phyloP scores from a whole-genome alignment of 2,329 filamentous ascomycete species.

The Fusarium sp. region DNA sequence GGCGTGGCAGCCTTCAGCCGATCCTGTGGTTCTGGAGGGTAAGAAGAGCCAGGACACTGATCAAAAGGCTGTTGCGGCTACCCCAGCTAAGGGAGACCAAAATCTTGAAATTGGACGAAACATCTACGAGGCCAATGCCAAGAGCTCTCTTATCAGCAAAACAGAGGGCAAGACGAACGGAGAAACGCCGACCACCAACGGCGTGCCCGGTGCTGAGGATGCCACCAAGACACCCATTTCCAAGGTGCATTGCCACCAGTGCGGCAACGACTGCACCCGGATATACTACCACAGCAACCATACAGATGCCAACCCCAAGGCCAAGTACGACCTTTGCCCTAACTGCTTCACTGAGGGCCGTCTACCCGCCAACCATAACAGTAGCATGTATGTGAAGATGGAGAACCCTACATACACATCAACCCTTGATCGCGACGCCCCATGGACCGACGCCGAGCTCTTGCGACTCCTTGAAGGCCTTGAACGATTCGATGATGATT shows the following conservation, averaged over 20 bases:
- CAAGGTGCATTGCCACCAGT: constrained; percentile 87
- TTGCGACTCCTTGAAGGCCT: constrained; percentile 90
- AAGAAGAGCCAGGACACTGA: constrained; percentile 76
- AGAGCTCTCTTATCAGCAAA: constrained; percentile 77
- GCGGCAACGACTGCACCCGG: constrained; percentile 86
- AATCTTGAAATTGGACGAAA: constrained; percentile 95
- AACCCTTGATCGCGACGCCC: constrained; percentile 82
- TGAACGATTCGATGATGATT: constrained; percentile 95
- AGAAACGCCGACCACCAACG: constrained; percentile 75
- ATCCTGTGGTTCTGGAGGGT: constrained; percentile 72
- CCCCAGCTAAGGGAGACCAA: constrained; percentile 79
- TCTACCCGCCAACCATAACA: constrained; percentile 81
- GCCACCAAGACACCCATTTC: constrained; percentile 73
- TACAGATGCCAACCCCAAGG: constrained; percentile 69
- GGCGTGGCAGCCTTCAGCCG: constrained; percentile 90
- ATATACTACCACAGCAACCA: constrained; percentile 70
- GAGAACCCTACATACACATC: constrained; percentile 87
- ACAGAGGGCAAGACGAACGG: constrained; percentile 79
- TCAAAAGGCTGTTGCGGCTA: constrained; percentile 72
- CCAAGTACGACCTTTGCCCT: constrained; percentile 89
- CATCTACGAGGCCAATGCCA: constrained; percentile 92
- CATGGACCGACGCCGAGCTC: constrained; percentile 91
- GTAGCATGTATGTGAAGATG: constrained; percentile 85
- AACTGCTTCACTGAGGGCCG: constrained; percentile 89
- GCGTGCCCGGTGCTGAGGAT: constrained; percentile 67